A percentile compares a stretch with the other conserved stretches of the same genome.
phyloP scores from a whole-genome alignment of 2,329 filamentous ascomycete species.

The Diaporthe citrichinensis region DNA sequence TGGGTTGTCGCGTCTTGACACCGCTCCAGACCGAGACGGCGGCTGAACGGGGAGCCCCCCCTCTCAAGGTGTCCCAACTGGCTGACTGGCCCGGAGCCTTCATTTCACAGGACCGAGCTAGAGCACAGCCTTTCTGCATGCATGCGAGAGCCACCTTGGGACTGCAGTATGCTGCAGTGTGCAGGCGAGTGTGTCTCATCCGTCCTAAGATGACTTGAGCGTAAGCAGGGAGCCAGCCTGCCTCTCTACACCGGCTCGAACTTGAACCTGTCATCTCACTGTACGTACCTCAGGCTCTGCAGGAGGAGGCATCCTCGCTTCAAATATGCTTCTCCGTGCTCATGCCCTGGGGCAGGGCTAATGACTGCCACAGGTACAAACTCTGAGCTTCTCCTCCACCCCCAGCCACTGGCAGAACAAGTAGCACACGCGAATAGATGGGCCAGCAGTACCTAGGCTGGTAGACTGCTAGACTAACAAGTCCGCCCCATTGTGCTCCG shows the following conservation, averaged over 20 bases:
- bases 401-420: background rate
- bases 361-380: background rate
- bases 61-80: background rate
- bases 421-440: background rate
- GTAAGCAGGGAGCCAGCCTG: constrained; percentile 13
- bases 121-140: constrained; percentile 31
- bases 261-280: background rate
- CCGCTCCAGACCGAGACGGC: constrained; percentile 26
- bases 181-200: constrained; percentile 25
- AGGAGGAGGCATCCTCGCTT: background rate
- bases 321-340: background rate
- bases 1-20: constrained; percentile 12
- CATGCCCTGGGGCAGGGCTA: background rate
- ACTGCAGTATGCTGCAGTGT: constrained; percentile 4
- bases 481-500: constrained; percentile 14
- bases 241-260: constrained; percentile 8
- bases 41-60: constrained; percentile 9
- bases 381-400: background rate
- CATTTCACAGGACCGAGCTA: constrained; percentile 33
- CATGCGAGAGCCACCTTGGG: constrained; percentile 16
- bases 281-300: background rate
- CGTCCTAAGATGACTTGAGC: constrained; percentile 1
- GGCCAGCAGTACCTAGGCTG: background rate
- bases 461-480: background rate
- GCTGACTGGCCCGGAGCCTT: constrained; percentile 14